Evolutionary conservation across 2,329 filamentous ascomycete species (phyloP).

Genomic region (Aspergillus transmontanensis): DNA sequence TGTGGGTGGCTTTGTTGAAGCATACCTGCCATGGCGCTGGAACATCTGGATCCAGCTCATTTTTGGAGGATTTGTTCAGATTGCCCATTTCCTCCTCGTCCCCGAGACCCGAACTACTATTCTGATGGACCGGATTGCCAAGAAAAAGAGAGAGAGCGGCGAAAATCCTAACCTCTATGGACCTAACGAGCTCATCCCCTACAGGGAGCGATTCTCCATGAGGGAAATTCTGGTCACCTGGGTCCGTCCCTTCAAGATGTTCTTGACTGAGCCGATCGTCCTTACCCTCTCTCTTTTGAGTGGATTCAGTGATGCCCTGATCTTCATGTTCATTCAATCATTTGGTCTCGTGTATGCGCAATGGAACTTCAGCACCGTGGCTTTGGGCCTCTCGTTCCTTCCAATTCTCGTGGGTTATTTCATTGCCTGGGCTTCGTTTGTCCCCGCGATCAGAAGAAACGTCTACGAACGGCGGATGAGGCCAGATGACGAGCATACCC

Average conservation of each 20-base stretch:
- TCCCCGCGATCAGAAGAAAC: conserved; percentile 58
- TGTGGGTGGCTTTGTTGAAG: conserved; percentile 74
- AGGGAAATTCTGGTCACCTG: conserved; percentile 61
- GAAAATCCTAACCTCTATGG: conserved; percentile 66
- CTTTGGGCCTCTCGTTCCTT: conserved; percentile 57
- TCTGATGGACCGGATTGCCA: conserved; percentile 78
- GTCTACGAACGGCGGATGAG: conserved; percentile 49
- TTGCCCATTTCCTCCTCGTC: conserved; percentile 68
- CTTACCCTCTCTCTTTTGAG: conserved; percentile 61
- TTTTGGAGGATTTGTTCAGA: conserved; percentile 70
- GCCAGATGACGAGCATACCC: conserved; percentile 56
- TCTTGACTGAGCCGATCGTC: conserved; percentile 67
- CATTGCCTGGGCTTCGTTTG: conserved; percentile 60
- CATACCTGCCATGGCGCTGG: conserved; percentile 71
- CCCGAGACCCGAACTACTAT: conserved; percentile 78
- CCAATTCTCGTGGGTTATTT: conserved; percentile 62
- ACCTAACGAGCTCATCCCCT: conserved; percentile 68
- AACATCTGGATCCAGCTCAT: conserved; percentile 85
- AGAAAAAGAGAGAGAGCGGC: conserved; percentile 67
- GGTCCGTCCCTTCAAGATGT: conserved; percentile 65
- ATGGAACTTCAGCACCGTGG: conserved; percentile 58
- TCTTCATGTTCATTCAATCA: conserved; percentile 68
- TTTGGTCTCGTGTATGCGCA: conserved; percentile 62
- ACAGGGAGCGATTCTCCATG: conserved; percentile 60
- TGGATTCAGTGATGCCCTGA: conserved; percentile 66